phyloP scores from a whole-genome alignment of 2,329 filamentous ascomycete species.

The Botrytis squamosa region DNA sequence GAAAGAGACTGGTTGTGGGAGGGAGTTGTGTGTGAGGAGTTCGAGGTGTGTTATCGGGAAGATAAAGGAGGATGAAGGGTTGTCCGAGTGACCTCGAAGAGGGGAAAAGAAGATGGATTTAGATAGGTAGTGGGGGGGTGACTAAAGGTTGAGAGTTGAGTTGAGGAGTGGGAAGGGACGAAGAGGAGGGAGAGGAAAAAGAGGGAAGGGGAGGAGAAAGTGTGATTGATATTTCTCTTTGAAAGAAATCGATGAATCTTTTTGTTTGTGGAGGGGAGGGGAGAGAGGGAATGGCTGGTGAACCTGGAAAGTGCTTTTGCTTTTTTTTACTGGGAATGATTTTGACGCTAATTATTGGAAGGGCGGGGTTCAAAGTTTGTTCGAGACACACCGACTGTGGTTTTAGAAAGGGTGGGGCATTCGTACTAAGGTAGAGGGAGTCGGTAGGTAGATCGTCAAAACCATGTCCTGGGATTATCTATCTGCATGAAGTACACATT shows the following conservation, averaged over 20 bases:
- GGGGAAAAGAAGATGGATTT: constrained; percentile 9
- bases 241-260: constrained; percentile 13
- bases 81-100: constrained; percentile 13
- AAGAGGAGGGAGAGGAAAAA: constrained; percentile 22
- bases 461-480: neutral
- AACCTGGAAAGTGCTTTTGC: constrained; percentile 10
- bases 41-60: constrained; percentile 18
- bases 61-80: constrained; percentile 19
- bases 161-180: constrained; percentile 26
- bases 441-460: neutral
- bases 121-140: constrained; percentile 20
- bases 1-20: constrained; percentile 12
- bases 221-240: constrained; percentile 12
- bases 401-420: constrained; percentile 1
- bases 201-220: constrained; percentile 28
- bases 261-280: constrained; percentile 9
- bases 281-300: constrained; percentile 15
- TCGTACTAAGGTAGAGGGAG: too few relatives aligned
- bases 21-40: constrained; percentile 18
- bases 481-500: neutral
- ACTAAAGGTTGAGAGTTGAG: constrained; percentile 25
- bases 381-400: neutral
- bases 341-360: constrained; percentile 19
- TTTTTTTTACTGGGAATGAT: constrained; percentile 17
- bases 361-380: neutral